phyloP scores from a whole-genome alignment of 2,329 filamentous ascomycete species.

The Stagonosporopsis chrysanthemi region DNA sequence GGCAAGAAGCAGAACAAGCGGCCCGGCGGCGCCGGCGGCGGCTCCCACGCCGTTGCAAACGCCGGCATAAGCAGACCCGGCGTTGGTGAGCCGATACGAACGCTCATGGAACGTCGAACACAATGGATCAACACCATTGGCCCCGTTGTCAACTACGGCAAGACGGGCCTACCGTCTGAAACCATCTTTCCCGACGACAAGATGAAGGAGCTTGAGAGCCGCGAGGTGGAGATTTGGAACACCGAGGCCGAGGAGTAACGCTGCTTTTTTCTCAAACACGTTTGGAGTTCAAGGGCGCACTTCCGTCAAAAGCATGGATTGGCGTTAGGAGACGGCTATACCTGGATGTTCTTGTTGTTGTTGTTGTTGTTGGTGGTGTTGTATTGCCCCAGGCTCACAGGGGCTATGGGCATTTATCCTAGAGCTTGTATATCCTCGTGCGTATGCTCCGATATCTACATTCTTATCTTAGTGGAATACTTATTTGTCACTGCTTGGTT shows the following conservation, averaged over 20 bases:
- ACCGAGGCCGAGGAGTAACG: conserved; percentile 71
- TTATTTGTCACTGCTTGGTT: too few relatives aligned
- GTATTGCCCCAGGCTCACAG: neutral
- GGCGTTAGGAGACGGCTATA: neutral
- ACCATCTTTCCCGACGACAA: conserved; percentile 76
- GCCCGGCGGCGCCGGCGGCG: conserved; percentile 76
- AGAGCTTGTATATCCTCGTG: neutral
- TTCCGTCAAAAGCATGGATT: neutral
- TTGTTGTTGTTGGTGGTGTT: too few relatives aligned
- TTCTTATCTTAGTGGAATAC: too few relatives aligned
- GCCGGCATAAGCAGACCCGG: conserved; percentile 55
- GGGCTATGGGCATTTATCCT: neutral
- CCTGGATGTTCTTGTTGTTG: neutral
- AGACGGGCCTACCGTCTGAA: conserved; percentile 76
- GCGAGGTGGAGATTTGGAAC: conserved; percentile 82
- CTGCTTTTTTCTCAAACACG: too few relatives aligned
- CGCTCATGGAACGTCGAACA: conserved; percentile 87
- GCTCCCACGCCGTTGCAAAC: conserved; percentile 62
- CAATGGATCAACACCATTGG: conserved; percentile 93
- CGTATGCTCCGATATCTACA: neutral
- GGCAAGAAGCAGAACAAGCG: conserved; percentile 85
- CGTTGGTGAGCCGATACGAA: conserved; percentile 90
- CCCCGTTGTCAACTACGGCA: conserved; percentile 86
- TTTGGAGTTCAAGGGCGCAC: neutral
- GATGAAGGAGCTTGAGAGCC: conserved; percentile 77